Percentiles rank a stretch among this genome's conserved stretches.
Conservation (phyloP, 2,329 filamentous ascomycete species). For the Penicillium nordicum region DNA sequence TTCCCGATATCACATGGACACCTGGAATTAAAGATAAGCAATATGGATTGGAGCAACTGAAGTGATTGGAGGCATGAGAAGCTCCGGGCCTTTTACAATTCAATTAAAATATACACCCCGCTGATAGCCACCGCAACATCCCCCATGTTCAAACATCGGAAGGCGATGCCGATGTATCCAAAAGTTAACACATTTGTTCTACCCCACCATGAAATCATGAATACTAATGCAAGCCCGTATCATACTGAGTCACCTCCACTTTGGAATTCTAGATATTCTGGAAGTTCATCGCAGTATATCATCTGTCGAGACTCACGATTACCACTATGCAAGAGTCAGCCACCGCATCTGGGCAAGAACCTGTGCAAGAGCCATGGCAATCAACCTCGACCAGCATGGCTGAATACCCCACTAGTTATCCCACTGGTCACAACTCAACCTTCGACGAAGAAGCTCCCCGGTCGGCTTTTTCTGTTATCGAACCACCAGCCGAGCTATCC, state of each 20-base stretch:
- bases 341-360: background rate
- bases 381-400: background rate
- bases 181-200: background rate
- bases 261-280: background rate
- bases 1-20: too few relatives aligned
- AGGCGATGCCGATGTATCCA: background rate
- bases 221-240: background rate
- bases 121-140: background rate
- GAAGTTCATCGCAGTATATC: background rate
- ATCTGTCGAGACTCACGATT: background rate
- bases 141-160: background rate
- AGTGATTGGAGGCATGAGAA: background rate
- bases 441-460: conserved; percentile 15
- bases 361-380: conserved; percentile 4
- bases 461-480: conserved; percentile 20
- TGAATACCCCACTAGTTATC: background rate
- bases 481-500: conserved; percentile 17
- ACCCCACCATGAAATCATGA: conserved; percentile 1
- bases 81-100: background rate
- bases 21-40: background rate
- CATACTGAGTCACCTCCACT: background rate
- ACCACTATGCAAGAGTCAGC: background rate
- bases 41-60: background rate
- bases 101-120: background rate
- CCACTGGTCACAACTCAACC: background rate